Evolutionary conservation across 2,329 filamentous ascomycete species (phyloP), one percentile per base, ranked within the genome.

Genomic region (Trichoderma afroharzianum): DNA sequence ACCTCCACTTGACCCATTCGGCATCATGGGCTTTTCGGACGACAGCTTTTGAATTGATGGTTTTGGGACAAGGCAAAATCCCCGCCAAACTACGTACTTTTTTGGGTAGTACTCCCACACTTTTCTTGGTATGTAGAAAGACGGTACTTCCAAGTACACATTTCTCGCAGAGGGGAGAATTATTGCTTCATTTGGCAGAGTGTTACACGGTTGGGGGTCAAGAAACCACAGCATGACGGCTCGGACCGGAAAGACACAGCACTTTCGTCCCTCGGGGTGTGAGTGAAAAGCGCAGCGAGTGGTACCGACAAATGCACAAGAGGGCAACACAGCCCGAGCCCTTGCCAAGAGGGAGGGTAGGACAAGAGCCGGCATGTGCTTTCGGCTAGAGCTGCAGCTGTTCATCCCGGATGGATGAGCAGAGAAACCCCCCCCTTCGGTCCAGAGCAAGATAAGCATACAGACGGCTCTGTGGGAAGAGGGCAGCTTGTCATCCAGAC

Each of bases 221-320:
- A 24, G 43, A 67, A 30, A 30, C 33, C 67, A 69, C 67, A 63
- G 67, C 67, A 69, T 39, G 33, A 53, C 21, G 61, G 61, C 57
- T 59, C 57, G 57, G 57, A 59, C 57, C 30, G 57, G 57, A 33
- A 30, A n/a, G 18, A 32, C 57, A 59, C 57, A 59, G 57, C 57
- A 59, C 47, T 14, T 24, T 53, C 47, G 47, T 53, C 11, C 21
- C 43, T 14, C 2, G 47, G 21, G 9, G 9, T 24, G 11, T 24
- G 21, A 53, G 47, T 5, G 4, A 21, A 36, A 21, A 21, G 14
- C 1, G 30, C 14, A 39, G 47, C n/a, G 6, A 26, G 63, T n/a
- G 21, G 39, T 21, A 57, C 50, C 21, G 47, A 66, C 21, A 39
- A n/a, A 66, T 33, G 53, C 64, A 50, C 2, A 53, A 53, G 53